These are phyloP conservation scores for Petrea volubilis DNA, from an alignment of 257 asterid species.

Conservation along the genomic window DNA sequence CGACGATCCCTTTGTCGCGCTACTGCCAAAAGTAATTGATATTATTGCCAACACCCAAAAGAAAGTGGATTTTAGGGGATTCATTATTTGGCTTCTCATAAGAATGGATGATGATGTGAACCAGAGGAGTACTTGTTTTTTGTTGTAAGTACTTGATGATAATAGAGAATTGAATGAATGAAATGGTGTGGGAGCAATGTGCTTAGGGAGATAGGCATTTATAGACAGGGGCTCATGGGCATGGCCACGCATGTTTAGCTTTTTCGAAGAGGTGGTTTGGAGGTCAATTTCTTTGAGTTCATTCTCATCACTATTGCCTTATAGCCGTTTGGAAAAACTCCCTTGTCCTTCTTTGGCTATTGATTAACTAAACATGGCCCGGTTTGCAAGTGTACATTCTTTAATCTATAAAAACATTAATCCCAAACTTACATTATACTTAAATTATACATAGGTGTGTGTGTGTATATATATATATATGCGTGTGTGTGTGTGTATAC, in stretches of 20 bases:
- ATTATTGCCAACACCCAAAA: conserved; percentile 16
- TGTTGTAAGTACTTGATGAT: not conserved
- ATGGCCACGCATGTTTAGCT: not conserved
- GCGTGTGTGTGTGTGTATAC: no score
- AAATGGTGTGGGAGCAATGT: conserved; percentile 4
- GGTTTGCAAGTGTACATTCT: no score
- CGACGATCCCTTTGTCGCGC: not conserved
- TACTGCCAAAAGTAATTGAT: conserved; percentile 9
- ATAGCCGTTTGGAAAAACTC: not conserved
- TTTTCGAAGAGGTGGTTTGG: conserved; percentile 23
- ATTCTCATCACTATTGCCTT: not conserved
- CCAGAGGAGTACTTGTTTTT: not conserved
- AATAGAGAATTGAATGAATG: not conserved
- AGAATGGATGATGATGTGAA: not conserved
- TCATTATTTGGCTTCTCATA: no score
- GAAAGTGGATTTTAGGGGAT: conserved; percentile 26
- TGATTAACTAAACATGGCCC: not conserved
- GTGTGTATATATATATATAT: no score
- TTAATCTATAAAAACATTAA: no score
- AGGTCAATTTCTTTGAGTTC: conserved; percentile 25
- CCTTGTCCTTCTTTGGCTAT: not conserved
- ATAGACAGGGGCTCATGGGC: conserved; percentile 4
- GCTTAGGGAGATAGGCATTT: conserved; percentile 27
- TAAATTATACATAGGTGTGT: no score
- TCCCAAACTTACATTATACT: no score